A percentile compares a stretch with the other conserved stretches of the same genome.
These are phyloP conservation scores for Coprinellus aureogranulatus DNA, from an alignment of 768 basidiomycete species.

Conservation along the genomic window DNA sequence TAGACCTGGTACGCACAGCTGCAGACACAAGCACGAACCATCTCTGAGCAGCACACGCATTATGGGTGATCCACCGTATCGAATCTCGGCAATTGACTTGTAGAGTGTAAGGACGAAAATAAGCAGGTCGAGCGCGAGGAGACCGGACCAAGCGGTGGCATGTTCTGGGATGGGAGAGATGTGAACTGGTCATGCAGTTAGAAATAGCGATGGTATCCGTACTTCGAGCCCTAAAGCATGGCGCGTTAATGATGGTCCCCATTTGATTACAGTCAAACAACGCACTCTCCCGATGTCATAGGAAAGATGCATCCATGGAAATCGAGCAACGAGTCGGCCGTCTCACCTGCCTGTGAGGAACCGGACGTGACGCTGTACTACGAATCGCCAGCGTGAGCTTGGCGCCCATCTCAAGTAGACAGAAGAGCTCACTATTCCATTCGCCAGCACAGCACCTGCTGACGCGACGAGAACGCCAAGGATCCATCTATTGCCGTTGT, in stretches of 20 bases:
- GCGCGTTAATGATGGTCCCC: too few relatives aligned
- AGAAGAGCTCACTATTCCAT: constrained; percentile 23
- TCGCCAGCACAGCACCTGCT: constrained; percentile 24
- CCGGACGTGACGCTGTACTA: not conserved
- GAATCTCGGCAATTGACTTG: constrained; percentile 28
- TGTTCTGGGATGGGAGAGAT: too few relatives aligned
- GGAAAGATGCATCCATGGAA: too few relatives aligned
- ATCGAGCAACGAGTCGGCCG: too few relatives aligned
- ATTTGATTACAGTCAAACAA: too few relatives aligned
- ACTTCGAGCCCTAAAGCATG: too few relatives aligned
- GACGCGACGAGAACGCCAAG: constrained; percentile 25
- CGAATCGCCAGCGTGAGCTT: too few relatives aligned
- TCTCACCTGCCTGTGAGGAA: not conserved
- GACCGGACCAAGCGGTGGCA: constrained; percentile 38
- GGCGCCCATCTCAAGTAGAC: too few relatives aligned
- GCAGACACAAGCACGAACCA: constrained; percentile 27
- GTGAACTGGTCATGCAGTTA: too few relatives aligned
- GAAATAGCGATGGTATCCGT: too few relatives aligned
- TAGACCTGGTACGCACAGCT: not conserved
- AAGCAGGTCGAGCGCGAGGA: constrained; percentile 39
- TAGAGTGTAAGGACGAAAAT: constrained; percentile 41
- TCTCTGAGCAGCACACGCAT: constrained; percentile 39
- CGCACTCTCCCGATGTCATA: too few relatives aligned
- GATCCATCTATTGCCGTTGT: constrained; percentile 26
- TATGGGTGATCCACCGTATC: constrained; percentile 17